Conservation (phyloP, 2,329 filamentous ascomycete genomes). For the Aspergillus bombycis region DNA sequence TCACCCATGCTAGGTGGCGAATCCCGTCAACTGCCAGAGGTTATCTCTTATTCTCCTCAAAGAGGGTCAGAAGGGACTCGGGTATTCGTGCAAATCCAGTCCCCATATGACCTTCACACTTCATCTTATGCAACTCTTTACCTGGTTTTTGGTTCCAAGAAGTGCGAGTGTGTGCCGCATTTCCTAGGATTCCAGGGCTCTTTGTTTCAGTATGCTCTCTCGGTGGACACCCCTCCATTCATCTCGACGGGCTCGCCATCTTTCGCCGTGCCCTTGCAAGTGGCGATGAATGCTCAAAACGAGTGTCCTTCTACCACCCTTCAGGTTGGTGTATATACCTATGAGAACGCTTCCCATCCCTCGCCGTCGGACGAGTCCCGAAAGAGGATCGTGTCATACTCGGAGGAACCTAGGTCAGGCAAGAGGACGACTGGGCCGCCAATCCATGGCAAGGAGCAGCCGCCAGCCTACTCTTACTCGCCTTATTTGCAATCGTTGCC, state of each 20-base stretch:
- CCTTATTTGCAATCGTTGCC: constrained; percentile 55
- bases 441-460: constrained; percentile 51
- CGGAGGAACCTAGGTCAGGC: constrained; percentile 52
- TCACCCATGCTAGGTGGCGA: constrained; percentile 68
- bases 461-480: constrained; percentile 58
- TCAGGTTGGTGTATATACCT: constrained; percentile 66
- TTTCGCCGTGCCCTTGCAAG: constrained; percentile 60
- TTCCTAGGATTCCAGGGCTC: constrained; percentile 62
- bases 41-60: constrained; percentile 71
- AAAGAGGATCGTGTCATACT: constrained; percentile 59
- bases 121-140: constrained; percentile 59
- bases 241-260: constrained; percentile 59
- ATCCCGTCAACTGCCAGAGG: constrained; percentile 62
- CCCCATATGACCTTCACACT: constrained; percentile 72
- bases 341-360: constrained; percentile 52
- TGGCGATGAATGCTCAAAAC: constrained; percentile 62
- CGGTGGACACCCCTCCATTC: constrained; percentile 71
- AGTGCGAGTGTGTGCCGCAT: constrained; percentile 68
- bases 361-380: constrained; percentile 48
- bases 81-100: constrained; percentile 73
- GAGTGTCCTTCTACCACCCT: constrained; percentile 54
- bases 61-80: constrained; percentile 71
- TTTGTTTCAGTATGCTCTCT: constrained; percentile 70
- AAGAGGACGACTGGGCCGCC: constrained; percentile 54
- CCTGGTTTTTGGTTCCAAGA: constrained; percentile 77